Evolutionary conservation across 345 rosid species (phyloP).

Genomic region (Odontarrhena argentea): DNA sequence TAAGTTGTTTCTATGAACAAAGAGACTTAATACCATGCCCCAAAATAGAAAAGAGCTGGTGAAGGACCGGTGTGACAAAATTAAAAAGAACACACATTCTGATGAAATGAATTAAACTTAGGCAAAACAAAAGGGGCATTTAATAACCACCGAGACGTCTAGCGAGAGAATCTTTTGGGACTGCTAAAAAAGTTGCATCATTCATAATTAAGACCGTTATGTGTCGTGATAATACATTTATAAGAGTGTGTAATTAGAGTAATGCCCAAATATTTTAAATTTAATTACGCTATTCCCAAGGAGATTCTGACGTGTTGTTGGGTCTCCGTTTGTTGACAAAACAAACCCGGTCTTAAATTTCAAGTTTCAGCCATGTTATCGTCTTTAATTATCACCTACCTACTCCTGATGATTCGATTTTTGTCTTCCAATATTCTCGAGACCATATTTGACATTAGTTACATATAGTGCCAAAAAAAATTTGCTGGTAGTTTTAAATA

Average conservation of each 20-base stretch:
- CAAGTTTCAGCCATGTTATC: slow-evolving; percentile 13
- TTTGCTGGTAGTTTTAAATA: not conserved
- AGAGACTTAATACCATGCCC: slow-evolving; percentile 7
- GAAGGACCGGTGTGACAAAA: slow-evolving; percentile 14
- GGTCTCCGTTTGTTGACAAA: slow-evolving; percentile 28
- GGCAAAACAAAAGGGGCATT: slow-evolving; percentile 17
- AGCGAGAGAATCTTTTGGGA: slow-evolving; percentile 38
- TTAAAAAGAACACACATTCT: slow-evolving; percentile 38
- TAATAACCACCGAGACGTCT: slow-evolving; percentile 16
- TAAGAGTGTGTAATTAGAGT: slow-evolving; percentile 2
- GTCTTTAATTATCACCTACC: too few species aligned
- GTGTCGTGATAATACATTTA: slow-evolving; percentile 32
- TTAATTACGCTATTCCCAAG: slow-evolving; percentile 27
- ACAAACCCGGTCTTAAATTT: slow-evolving; percentile 14
- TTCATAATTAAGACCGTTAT: slow-evolving; percentile 37
- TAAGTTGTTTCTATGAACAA: slow-evolving; percentile 5
- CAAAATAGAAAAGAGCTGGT: slow-evolving; percentile 21
- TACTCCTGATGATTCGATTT: not conserved
- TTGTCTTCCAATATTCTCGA: slow-evolving; percentile 10
- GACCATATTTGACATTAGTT: not conserved
- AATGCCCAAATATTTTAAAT: slow-evolving; percentile 9
- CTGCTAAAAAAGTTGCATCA: slow-evolving; percentile 22
- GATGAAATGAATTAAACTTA: slow-evolving; percentile 24
- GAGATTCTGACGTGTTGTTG: slow-evolving; percentile 13
- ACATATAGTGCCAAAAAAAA: not conserved